Evolutionary conservation across 2,329 filamentous ascomycete genomes (phyloP).

Genomic region (Calonectria fujianensis): DNA sequence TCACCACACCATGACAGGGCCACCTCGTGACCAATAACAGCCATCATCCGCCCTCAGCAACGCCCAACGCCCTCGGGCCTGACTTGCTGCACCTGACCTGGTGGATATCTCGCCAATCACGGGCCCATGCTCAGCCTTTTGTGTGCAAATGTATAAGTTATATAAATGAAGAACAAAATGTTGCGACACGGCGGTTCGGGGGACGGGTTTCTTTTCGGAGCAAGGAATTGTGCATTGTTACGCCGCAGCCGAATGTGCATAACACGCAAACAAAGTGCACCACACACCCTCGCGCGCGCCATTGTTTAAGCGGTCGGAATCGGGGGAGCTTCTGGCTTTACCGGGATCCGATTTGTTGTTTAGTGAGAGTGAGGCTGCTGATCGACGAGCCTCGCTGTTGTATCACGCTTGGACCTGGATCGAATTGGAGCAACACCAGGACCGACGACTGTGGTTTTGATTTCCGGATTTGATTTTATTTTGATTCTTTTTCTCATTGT

Average conservation of each 20-base stretch:
- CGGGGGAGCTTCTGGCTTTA: background rate
- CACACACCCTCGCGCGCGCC: slow-evolving; percentile 6
- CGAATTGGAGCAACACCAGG: slow-evolving; percentile 14
- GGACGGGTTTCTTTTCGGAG: slow-evolving; percentile 13
- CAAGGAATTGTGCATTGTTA: slow-evolving; percentile 29
- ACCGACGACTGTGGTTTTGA: background rate
- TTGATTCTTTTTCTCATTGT: slow-evolving; percentile 7
- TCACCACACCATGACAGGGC: slow-evolving; percentile 27
- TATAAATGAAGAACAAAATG: slow-evolving; percentile 17
- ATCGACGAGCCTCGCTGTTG: slow-evolving; percentile 19
- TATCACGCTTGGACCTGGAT: slow-evolving; percentile 17
- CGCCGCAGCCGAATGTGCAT: slow-evolving; percentile 12
- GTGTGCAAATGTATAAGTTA: slow-evolving; percentile 15
- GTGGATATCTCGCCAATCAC: slow-evolving; percentile 34
- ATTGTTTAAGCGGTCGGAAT: background rate
- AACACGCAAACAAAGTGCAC: slow-evolving; percentile 15
- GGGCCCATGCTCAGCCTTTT: slow-evolving; percentile 3
- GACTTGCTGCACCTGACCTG: slow-evolving; percentile 39
- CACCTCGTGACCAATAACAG: slow-evolving; percentile 32
- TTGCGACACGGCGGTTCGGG: background rate
- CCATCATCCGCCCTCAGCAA: slow-evolving; percentile 34
- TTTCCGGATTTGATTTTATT: background rate
- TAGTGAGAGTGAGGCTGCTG: slow-evolving; percentile 14
- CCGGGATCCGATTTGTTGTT: slow-evolving; percentile 22
- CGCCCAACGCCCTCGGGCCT: slow-evolving; percentile 24